Percentiles rank a stretch among this genome's conserved stretches.
Conservation (phyloP, 345 rosid genomes). For the Eutrema heterophyllum region DNA sequence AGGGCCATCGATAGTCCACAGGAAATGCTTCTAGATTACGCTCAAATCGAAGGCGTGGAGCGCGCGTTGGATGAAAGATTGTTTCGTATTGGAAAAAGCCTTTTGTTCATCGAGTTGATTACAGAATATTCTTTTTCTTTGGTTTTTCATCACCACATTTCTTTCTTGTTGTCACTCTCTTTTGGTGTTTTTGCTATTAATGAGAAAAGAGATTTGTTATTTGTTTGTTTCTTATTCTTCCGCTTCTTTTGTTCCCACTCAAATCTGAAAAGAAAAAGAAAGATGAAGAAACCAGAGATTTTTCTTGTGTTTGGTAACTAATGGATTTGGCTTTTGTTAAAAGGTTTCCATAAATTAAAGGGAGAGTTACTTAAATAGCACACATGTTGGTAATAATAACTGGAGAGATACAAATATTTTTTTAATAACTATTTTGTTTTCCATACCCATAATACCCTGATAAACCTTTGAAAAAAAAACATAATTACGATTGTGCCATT, state of each 20-base stretch:
- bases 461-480: too few relatives aligned
- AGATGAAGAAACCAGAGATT: background rate
- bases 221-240: background rate
- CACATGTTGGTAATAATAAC: too few relatives aligned
- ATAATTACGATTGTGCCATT: too few relatives aligned
- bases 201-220: background rate
- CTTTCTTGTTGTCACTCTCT: background rate
- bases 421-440: too few relatives aligned
- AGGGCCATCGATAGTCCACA: slow-evolving; percentile 52
- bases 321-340: too few relatives aligned
- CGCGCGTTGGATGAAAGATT: slow-evolving; percentile 4
- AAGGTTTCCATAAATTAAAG: too few relatives aligned
- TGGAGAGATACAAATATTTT: too few relatives aligned
- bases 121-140: slow-evolving; percentile 10
- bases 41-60: background rate
- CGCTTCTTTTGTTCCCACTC: background rate
- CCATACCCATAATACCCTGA: too few relatives aligned
- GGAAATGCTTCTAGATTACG: slow-evolving; percentile 42
- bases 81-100: slow-evolving; percentile 6
- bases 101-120: slow-evolving; percentile 6
- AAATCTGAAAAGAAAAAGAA: background rate
- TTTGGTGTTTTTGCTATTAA: slow-evolving; percentile 6
- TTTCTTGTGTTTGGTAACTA: too few relatives aligned
- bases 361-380: too few relatives aligned
- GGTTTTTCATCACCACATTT: background rate